Evolutionary conservation across 768 basidiomycete species (phyloP), one percentile per base, ranked within the genome.

Genomic region (Pluteus cervinus): DNA sequence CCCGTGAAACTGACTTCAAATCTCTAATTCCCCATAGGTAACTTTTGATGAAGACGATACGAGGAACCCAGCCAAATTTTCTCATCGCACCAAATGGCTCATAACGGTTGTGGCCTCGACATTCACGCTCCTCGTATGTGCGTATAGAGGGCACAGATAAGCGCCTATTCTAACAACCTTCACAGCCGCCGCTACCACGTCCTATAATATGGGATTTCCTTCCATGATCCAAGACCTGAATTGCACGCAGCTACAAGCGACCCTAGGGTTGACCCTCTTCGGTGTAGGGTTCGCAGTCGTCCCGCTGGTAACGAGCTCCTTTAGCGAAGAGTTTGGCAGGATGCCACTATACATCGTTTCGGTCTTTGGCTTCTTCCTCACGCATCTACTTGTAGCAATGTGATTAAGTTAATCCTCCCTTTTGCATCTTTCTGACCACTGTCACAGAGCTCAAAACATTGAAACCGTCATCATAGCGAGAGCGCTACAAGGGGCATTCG

Each of bases 311-410:
- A 73, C 81, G 0, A 76, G 81, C 11, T 71, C 81, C 0, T 71
- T 84, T 44, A 82, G 80, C 50, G 83, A 86, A 50, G 83, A 86
- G 48, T 77, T 83, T 40, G 83, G 82, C 9, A 58, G 82, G 26
- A 71, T 72, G 35, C 77, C 73, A 1, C 43, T 85, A 2, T 84
- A 81, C 44, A 50, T 78, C 12, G 61, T 56, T 22, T 77, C 76
- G 2, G 57, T 56, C 8, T 47, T 71, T 18, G 65, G 72, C 7
- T 78, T 80, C 46, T 47, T 68, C 16, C 44, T 69, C 15, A 73
- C 69, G 60, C 78, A 73, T 47, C 43, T 80, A 40, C 65, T 65
- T 51, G 56, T 69, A 17, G 69, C 61, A 23, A 37, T 66, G 70
- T 71, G n/a, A n/a, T n/a, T n/a, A 48, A 48, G 69, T 48, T 16